Conservation (phyloP, 805 yeast species). For the Tetrapisispora arboricola region DNA sequence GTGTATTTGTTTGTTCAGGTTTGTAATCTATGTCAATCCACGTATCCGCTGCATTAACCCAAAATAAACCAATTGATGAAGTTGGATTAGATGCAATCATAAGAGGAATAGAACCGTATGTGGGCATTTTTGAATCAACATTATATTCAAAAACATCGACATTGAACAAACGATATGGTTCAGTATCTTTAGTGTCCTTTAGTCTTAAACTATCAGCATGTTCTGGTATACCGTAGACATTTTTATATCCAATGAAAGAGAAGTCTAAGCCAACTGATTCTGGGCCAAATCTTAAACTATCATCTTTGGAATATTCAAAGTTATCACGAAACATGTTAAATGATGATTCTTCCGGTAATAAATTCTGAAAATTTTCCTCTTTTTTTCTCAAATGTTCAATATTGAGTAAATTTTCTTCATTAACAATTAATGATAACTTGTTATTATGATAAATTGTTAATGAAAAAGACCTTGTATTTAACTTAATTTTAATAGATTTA, state of each 20-base stretch:
- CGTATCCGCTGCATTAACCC: slow-evolving; percentile 92
- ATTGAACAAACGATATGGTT: slow-evolving; percentile 82
- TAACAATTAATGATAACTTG: slow-evolving; percentile 43
- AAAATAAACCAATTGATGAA: slow-evolving; percentile 65
- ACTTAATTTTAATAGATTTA: slow-evolving; percentile 32
- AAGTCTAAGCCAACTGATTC: slow-evolving; percentile 82
- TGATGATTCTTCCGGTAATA: slow-evolving; percentile 50
- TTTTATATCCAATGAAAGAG: slow-evolving; percentile 44
- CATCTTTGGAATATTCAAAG: slow-evolving; percentile 57
- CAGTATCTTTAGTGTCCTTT: slow-evolving; percentile 49
- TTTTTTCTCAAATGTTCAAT: slow-evolving; percentile 66
- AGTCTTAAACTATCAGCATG: slow-evolving; percentile 77
- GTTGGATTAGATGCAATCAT: slow-evolving; percentile 57
- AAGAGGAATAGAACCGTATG: slow-evolving; percentile 93
- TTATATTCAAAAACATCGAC: slow-evolving; percentile 96
- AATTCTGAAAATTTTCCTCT: slow-evolving; percentile 33
- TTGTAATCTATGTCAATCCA: slow-evolving; percentile 54
- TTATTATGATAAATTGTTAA: slow-evolving; percentile 36
- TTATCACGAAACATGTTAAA: slow-evolving; percentile 61
- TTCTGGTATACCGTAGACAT: slow-evolving; percentile 93
- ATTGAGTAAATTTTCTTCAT: slow-evolving; percentile 63
- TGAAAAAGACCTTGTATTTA: slow-evolving; percentile 35
- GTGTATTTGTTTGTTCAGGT: slow-evolving; percentile 38
- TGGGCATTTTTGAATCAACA: slow-evolving; percentile 68
- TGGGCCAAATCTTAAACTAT: slow-evolving; percentile 71